Base-by-base conservation (phyloP, 805 yeast species). In the Myxozyma melibiosi region DNA sequence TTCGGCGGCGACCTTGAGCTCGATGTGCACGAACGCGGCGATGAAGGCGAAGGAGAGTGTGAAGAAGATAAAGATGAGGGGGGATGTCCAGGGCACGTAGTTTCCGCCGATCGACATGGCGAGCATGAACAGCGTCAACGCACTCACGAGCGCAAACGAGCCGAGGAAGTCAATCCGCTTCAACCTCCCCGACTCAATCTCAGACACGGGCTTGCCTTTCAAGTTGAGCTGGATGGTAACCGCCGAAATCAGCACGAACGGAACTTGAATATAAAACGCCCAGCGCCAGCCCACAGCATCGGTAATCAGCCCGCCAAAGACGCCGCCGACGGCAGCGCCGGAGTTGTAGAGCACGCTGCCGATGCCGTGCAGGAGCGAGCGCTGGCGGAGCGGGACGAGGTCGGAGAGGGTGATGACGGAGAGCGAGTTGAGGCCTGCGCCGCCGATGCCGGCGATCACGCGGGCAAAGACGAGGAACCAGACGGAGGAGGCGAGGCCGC, bases 391-490 rank as follows among this genome's bases (percentile, higher is more conserved):
- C 1, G 94, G 84, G 25, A 90, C 84, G 46, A 88, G 75, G 70
- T 90, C 96, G 20, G 88, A 81, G 64, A 86, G 79, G 2, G 90
- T 79, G 57, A 90, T 86, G 9, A 95, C 85, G 16, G 88, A 80
- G 64, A 89, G 74, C 0, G 91, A 79, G 52, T 84, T 83, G 67
- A 90, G 81, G 0, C 96, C 96, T 7, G 96, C 94, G n/a, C 96
- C 96, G 13, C 96, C 96, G 53, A 88, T 80, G 16, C 97, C 97
- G 24, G 95, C 84, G 50, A 90, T 76, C 60, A 88, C 84, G 64
- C 96, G 77, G 0, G 67, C 68, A 42, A 56, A 55, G n/a, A 66
- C 63, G 3, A 66, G 61, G 59, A 86, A 60, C 64, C 64, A 58
- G 9, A 60, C 11, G 3, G 53, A 53, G 8, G 62, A 59, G 5